These are phyloP conservation scores for Heritiera fomes DNA, from an alignment of 345 rosid species.

Conservation along the genomic window DNA sequence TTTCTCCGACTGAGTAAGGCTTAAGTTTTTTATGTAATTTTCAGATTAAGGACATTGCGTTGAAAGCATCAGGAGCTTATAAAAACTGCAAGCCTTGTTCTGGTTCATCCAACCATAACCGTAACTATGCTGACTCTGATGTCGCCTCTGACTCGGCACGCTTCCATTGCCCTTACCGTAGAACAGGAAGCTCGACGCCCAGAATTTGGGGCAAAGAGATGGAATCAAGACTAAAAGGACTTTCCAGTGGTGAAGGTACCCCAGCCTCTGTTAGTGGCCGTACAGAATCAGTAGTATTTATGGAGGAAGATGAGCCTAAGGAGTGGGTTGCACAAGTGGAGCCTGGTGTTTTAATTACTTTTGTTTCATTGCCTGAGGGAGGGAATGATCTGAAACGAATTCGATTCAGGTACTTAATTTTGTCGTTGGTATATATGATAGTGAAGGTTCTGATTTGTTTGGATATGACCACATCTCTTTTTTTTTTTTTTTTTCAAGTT, in stretches of 20 bases:
- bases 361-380: slow-evolving; percentile 83
- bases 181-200: slow-evolving; percentile 71
- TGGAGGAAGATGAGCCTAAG: slow-evolving; percentile 92
- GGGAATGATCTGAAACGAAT: slow-evolving; percentile 94
- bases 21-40: slow-evolving; percentile 10
- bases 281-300: slow-evolving; percentile 70
- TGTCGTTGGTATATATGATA: slow-evolving; percentile 15
- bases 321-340: slow-evolving; percentile 99
- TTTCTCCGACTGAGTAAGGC: not conserved
- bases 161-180: slow-evolving; percentile 65
- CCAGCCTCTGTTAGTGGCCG: slow-evolving; percentile 84
- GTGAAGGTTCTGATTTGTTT: slow-evolving; percentile 25
- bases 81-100: slow-evolving; percentile 88
- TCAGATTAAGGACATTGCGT: slow-evolving; percentile 91
- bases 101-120: slow-evolving; percentile 56
- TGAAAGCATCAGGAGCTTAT: slow-evolving; percentile 93
- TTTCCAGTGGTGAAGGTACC: slow-evolving; percentile 90
- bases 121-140: slow-evolving; percentile 60
- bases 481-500: not conserved
- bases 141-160: slow-evolving; percentile 64
- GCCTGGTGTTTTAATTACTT: slow-evolving; percentile 96
- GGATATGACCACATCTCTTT: slow-evolving; percentile 8
- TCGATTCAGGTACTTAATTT: slow-evolving; percentile 75
- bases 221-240: slow-evolving; percentile 77
- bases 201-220: slow-evolving; percentile 72